These are phyloP conservation scores for Erodium trifolium DNA, from an alignment of 441 rosid species.

Conservation along the genomic window DNA sequence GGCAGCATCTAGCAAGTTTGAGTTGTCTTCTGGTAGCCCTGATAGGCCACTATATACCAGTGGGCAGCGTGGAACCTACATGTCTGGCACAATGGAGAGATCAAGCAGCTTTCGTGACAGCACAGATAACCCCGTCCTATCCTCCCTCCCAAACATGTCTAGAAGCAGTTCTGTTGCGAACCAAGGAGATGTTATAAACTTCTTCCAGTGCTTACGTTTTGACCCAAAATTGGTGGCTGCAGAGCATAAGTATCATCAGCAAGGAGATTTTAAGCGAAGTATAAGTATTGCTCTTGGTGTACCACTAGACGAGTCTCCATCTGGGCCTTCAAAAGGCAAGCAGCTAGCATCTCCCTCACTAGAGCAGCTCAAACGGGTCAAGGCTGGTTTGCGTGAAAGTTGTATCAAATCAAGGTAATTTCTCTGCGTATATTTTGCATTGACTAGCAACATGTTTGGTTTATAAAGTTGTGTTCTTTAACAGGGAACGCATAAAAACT, in stretches of 20 bases:
- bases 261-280: conserved; percentile 63
- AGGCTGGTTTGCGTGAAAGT: conserved; percentile 56
- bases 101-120: conserved; percentile 80
- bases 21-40: conserved; percentile 73
- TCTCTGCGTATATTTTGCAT: conserved; percentile 15
- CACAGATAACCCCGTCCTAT: conserved; percentile 57
- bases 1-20: conserved; percentile 87
- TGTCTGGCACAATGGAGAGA: conserved; percentile 71
- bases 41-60: conserved; percentile 62
- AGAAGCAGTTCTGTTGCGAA: conserved; percentile 54
- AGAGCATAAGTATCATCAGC: conserved; percentile 70
- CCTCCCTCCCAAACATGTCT: conserved; percentile 63
- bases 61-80: conserved; percentile 78
- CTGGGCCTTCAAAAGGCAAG: conserved; percentile 57
- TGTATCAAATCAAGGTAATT: conserved; percentile 77
- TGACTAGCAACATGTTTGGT: conserved; percentile 20
- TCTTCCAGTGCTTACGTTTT: conserved; percentile 64
- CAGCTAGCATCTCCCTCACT: conserved; percentile 41
- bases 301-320: conserved; percentile 64
- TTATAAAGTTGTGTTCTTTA: conserved; percentile 29
- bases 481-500: conserved; percentile 75
- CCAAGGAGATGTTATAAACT: conserved; percentile 65
- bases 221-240: conserved; percentile 71
- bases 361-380: conserved; percentile 82
- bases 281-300: conserved; percentile 68